These are phyloP conservation scores for Puccinia polysora DNA, from an alignment of 1,284 basidiomycete species.

Conservation along the genomic window DNA sequence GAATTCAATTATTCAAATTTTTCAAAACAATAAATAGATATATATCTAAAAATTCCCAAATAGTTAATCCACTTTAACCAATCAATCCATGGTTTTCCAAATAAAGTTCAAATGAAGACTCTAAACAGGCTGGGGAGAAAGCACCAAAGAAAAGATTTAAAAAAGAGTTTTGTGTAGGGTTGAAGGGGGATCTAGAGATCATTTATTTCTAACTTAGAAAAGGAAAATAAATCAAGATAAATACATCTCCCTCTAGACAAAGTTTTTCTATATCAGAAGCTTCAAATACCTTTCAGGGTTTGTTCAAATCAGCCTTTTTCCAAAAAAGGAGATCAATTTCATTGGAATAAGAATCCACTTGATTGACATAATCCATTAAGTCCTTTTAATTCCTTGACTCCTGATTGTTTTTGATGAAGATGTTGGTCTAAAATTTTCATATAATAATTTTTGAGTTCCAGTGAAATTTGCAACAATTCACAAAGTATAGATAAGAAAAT, in stretches of 20 bases:
- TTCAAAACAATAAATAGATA: no score
- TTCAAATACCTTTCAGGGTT: conserved; percentile 6
- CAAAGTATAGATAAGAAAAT: conserved; percentile 33
- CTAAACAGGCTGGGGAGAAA: no score
- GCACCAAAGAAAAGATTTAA: no score
- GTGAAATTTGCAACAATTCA: conserved; percentile 28
- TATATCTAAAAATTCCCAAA: no score
- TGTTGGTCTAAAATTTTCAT: conserved; percentile 25
- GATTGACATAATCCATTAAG: conserved; percentile 15
- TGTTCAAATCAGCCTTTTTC: conserved; percentile 14
- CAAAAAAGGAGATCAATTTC: conserved; percentile 1
- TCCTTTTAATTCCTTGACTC: conserved; percentile 12
- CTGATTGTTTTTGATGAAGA: conserved; percentile 7
- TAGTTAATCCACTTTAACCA: no score
- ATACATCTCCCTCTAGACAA: conserved; percentile 32
- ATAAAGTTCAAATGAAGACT: no score
- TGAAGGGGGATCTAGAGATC: no score
- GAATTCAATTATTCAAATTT: no score
- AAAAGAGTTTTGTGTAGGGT: no score
- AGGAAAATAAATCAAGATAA: conserved; percentile 33
- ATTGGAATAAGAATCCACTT: conserved; percentile 10
- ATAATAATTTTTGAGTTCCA: conserved; percentile 16
- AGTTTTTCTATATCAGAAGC: conserved; percentile 32
- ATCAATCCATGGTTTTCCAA: no score
- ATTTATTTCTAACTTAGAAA: no score